Percentiles rank a stretch among this genome's conserved stretches.
These are phyloP conservation scores for Ogataea pini DNA, from an alignment of 805 yeast genomes.

Conservation along the genomic window DNA sequence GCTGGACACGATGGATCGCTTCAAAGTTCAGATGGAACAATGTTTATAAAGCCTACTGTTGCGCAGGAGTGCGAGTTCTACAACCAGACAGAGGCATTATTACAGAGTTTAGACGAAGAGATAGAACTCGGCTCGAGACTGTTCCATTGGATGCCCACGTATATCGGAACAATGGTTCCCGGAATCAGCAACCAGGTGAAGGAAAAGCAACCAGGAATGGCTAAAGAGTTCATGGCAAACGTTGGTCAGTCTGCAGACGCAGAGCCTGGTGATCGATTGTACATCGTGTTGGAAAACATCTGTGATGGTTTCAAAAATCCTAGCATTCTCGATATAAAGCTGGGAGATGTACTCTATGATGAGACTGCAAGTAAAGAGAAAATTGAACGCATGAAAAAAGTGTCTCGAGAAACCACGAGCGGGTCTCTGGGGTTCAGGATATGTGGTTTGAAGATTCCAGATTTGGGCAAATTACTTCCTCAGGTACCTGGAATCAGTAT, in stretches of 20 bases:
- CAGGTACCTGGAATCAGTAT: conserved; percentile 22
- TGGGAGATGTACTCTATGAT: conserved; percentile 75
- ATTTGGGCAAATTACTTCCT: conserved; percentile 10
- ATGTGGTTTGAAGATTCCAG: conserved; percentile 77
- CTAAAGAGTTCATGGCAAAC: conserved; percentile 11
- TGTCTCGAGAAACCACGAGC: conserved; percentile 73
- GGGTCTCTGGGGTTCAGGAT: conserved; percentile 75
- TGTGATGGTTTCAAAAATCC: conserved; percentile 64
- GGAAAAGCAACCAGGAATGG: conserved; percentile 18
- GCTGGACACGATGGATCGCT: conserved; percentile 91
- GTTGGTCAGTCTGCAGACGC: not conserved
- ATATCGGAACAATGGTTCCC: conserved; percentile 57
- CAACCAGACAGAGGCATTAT: conserved; percentile 32
- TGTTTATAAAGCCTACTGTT: conserved; percentile 71
- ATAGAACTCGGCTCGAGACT: conserved; percentile 38
- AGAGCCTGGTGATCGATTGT: conserved; percentile 31
- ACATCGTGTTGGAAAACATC: conserved; percentile 71
- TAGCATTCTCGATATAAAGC: conserved; percentile 76
- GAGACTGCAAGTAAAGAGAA: conserved; percentile 60
- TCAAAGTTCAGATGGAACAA: conserved; percentile 58
- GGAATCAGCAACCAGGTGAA: conserved; percentile 40
- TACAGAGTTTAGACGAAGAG: conserved; percentile 17
- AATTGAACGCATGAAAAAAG: conserved; percentile 56
- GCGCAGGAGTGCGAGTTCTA: conserved; percentile 79
- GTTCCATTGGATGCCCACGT: conserved; percentile 62